Evolutionary conservation across 768 basidiomycete species (phyloP), one percentile per base, ranked within the genome.

Genomic region (Myochromella boudieri): DNA sequence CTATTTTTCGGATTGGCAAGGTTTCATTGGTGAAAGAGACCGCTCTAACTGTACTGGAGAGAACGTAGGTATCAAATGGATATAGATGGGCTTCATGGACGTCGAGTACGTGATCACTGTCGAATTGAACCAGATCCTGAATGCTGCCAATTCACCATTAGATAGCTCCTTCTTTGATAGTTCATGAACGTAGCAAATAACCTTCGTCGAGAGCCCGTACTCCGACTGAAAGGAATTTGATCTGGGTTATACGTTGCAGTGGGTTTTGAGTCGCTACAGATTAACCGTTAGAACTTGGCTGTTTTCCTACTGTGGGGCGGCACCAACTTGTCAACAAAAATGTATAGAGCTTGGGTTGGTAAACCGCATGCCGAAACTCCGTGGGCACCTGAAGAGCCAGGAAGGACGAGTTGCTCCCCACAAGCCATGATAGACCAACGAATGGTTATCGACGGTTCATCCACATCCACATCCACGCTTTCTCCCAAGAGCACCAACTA

Each of bases 391-490:
- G 64, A 60, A 11, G 79, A 78, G 4, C 70, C 72, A 15, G 69
- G 60, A 12, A 81, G 71, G 21, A 77, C 62, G 46, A 65, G 70
- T 1, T 52, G 68, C 11, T 62, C 52, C 14, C 81, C 81, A 56
- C 81, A 82, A 1, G 71, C 78, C 15, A 77, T 51, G 26, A 82
- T 69, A 25, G 76, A 75, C 80, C 80, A 82, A 6, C 78, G 75
- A 32, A 82, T 68, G 7, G 74, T 75, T 22, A 82, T 55, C 0
- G 78, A 70, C 1, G 80, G 80, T 53, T 82, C 80, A 48, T 81
- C 80, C 8, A 81, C 62, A 53, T 82, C 81, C 9, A 81, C 70
- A 51, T 81, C 80, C 4, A 81, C 76, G 42, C 71, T 75, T 51
- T 81, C 79, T 5, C 80, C 81, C 2, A 81, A 55, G 29, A 82